A percentile compares a stretch with the other conserved stretches of the same genome.
Evolutionary conservation across 441 rosid species (phyloP).

Genomic region (Brassica hybrid): DNA sequence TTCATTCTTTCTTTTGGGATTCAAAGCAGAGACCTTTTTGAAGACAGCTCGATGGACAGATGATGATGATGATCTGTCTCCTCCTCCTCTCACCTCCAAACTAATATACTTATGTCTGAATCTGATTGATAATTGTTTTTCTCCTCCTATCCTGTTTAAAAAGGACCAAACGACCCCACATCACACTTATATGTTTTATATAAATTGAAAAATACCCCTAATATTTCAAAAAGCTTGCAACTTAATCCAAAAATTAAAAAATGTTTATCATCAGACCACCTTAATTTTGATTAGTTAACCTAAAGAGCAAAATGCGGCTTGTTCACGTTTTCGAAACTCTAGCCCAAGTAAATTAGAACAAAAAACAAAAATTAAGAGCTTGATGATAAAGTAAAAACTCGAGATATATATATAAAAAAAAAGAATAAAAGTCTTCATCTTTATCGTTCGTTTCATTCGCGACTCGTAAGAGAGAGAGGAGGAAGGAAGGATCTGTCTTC

Average conservation of each 20-base stretch:
- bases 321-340: slow-evolving; percentile 14
- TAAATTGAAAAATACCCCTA: background rate
- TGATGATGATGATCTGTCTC: slow-evolving; percentile 2
- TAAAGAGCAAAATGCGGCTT: slow-evolving; percentile 3
- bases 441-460: slow-evolving; percentile 6
- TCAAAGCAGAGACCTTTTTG: slow-evolving; percentile 19
- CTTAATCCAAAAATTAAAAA: background rate
- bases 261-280: background rate
- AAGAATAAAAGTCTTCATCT: background rate
- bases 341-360: slow-evolving; percentile 3
- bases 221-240: background rate
- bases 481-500: slow-evolving; percentile 16
- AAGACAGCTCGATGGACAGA: slow-evolving; percentile 6
- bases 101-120: background rate
- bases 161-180: slow-evolving; percentile 5
- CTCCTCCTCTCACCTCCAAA: background rate
- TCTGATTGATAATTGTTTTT: background rate
- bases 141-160: background rate
- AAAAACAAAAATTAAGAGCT: background rate
- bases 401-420: background rate
- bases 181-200: background rate
- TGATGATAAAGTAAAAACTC: slow-evolving; percentile 18
- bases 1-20: slow-evolving; percentile 57
- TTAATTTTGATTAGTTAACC: background rate
- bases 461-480: background rate